Conservation (phyloP, 805 yeast genomes). For the Schwanniomyces yamadae region DNA sequence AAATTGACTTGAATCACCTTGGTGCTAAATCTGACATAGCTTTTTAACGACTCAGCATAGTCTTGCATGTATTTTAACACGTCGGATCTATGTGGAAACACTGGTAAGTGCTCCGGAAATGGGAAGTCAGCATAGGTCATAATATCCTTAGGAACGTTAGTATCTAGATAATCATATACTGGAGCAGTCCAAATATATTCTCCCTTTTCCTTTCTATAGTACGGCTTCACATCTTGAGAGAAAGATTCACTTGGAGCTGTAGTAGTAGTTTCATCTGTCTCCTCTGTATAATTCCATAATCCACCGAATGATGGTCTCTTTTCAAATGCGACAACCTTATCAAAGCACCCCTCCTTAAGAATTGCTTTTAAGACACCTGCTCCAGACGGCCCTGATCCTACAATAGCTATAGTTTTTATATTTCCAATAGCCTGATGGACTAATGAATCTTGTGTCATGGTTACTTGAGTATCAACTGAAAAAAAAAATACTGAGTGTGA, state of each 20-base stretch:
- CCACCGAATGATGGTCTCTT: slow-evolving; percentile 63
- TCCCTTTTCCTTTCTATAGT: slow-evolving; percentile 7
- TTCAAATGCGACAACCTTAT: slow-evolving; percentile 54
- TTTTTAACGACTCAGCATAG: slow-evolving; percentile 46
- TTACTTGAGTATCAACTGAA: not conserved
- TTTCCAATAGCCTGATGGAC: not conserved
- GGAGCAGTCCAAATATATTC: slow-evolving; percentile 34
- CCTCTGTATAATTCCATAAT: slow-evolving; percentile 60
- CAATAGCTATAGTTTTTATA: slow-evolving; percentile 49
- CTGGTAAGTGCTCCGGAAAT: slow-evolving; percentile 28
- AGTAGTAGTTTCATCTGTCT: slow-evolving; percentile 18
- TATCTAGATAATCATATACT: slow-evolving; percentile 61
- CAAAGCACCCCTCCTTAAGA: slow-evolving; percentile 21
- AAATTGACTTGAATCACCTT: slow-evolving; percentile 13
- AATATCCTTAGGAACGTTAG: slow-evolving; percentile 60
- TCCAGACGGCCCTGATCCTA: slow-evolving; percentile 77
- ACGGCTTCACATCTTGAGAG: slow-evolving; percentile 15
- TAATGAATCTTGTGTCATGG: not conserved
- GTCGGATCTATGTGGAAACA: slow-evolving; percentile 59
- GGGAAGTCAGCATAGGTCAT: slow-evolving; percentile 50
- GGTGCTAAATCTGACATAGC: slow-evolving; percentile 22
- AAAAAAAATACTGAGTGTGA: no score
- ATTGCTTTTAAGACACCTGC: slow-evolving; percentile 15
- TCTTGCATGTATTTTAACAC: slow-evolving; percentile 56
- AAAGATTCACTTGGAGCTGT: slow-evolving; percentile 26